A percentile compares a stretch with the other conserved stretches of the same genome.
Evolutionary conservation across 75 land plant genomes (phyloP).

Genomic region (Cupressus sempervirens): DNA sequence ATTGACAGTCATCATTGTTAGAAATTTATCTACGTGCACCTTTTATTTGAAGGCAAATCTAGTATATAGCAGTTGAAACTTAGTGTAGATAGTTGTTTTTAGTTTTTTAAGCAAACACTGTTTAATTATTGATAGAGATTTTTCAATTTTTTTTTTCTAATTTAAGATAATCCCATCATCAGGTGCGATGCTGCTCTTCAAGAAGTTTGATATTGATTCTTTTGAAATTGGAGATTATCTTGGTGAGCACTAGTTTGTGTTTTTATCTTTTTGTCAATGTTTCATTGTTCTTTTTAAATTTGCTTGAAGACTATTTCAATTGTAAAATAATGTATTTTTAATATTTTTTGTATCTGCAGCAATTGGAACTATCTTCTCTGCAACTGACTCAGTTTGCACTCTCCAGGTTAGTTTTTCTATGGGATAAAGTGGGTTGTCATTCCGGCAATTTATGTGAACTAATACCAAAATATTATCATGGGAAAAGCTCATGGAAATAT

Average conservation of each 20-base stretch:
- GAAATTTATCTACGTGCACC: not conserved
- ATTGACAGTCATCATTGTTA: not conserved
- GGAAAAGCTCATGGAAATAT: not conserved
- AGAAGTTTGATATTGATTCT: constrained; percentile 39
- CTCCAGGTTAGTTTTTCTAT: constrained; percentile 43
- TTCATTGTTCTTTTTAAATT: not conserved
- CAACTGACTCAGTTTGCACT: constrained; percentile 87
- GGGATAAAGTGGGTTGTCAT: not conserved
- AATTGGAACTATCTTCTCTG: constrained; percentile 76
- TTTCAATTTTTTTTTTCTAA: not conserved
- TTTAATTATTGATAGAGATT: not conserved
- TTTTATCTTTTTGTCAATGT: not conserved
- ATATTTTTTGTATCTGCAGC: constrained; percentile 36
- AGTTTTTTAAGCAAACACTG: not conserved
- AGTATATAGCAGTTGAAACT: not conserved
- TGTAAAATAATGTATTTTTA: not conserved
- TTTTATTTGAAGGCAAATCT: not conserved
- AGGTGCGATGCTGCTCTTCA: constrained; percentile 48
- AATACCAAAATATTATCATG: not conserved
- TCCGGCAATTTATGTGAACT: not conserved
- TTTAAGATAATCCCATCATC: not conserved
- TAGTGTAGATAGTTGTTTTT: not conserved
- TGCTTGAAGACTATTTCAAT: not conserved
- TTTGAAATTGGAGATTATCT: constrained; percentile 68
- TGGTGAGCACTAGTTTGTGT: constrained; percentile 30